Conservation (phyloP, 192 early-diverging fungal species). For the Polychytrium aggregatum region DNA sequence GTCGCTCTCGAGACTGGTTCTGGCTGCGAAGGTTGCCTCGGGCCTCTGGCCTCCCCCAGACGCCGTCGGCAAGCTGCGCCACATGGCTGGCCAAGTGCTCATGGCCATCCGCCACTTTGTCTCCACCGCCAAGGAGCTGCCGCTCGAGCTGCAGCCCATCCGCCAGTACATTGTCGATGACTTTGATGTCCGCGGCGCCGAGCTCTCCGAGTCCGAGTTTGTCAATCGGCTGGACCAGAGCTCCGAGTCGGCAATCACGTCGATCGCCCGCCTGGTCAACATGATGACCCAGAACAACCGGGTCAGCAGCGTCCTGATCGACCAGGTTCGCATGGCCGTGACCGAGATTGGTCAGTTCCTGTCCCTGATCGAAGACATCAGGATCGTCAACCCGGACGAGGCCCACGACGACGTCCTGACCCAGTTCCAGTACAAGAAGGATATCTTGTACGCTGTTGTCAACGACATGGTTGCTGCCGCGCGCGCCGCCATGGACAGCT, state of each 20-base stretch:
- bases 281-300: slow-evolving; percentile 14
- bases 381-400: slow-evolving; percentile 8
- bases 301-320: slow-evolving; percentile 18
- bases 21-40: slow-evolving; percentile 69
- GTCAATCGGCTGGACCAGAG: slow-evolving; percentile 19
- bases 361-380: slow-evolving; percentile 37
- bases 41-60: slow-evolving; percentile 89
- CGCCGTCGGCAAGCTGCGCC: slow-evolving; percentile 64
- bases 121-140: slow-evolving; percentile 50
- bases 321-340: slow-evolving; percentile 27
- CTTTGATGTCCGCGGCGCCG: slow-evolving; percentile 27
- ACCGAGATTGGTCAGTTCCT: slow-evolving; percentile 36
- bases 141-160: slow-evolving; percentile 16
- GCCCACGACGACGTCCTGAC: slow-evolving; percentile 17
- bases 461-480: slow-evolving; percentile 44
- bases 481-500: slow-evolving; percentile 41
- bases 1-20: slow-evolving; percentile 67
- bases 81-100: slow-evolving; percentile 72
- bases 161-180: slow-evolving; percentile 5
- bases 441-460: slow-evolving; percentile 20
- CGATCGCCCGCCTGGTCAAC: slow-evolving; percentile 20
- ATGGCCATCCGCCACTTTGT: slow-evolving; percentile 71
- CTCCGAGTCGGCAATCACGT: slow-evolving; percentile 23
- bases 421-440: slow-evolving; percentile 21
- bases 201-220: slow-evolving; percentile 23